Base-by-base conservation (phyloP, 2,329 filamentous ascomycete species). In the Proliferodiscus dingleyae region DNA sequence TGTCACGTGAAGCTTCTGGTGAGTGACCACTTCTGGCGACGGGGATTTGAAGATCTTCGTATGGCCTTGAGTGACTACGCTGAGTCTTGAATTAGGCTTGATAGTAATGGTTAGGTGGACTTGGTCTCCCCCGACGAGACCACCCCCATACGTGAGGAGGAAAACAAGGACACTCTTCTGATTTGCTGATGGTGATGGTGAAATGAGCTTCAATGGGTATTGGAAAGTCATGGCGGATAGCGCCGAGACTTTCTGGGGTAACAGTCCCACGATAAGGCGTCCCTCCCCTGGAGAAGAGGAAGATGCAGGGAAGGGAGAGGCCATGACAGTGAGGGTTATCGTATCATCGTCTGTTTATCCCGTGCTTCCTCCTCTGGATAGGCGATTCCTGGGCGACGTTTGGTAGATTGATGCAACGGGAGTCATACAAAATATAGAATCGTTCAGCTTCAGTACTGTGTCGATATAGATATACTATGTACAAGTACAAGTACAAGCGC, bases 1-100 rank as follows among this genome's bases (percentile, higher is more conserved):
- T 3, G 64, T 64, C 24, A 78, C 73, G 10, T 68, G 63, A 47
- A 86, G 64, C 1, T 62, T 70, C 64, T 86, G 83, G 16, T 73
- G 71, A 2, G 82, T 85, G 37, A 77, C 63, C 10, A 78, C 65
- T 33, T 76, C 69, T 28, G 68, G 68, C 44, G 71, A 69, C 38
- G 78, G 66, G 1, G 89, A 86, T 63, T 93, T 95, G 77, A 95
- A 97, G 58, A 98, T 82, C 70, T 97, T 98, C 49, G 93, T 97
- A 67, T 89, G 89, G 42, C 91, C 91, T 71, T 83, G 80, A 1
- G 80, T 84, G 49, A 79, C 77, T 28, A 83, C 68, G 56, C 74
- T 80, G 43, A 96, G 77, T 49, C 81, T 83, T 4, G 88, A 83
- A 2, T 70, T 68, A 2, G 73, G 57, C 9, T 79, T 77, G 38